A percentile compares a stretch with the other conserved stretches of the same genome.
These are phyloP conservation scores for Trametes cingulata DNA, from an alignment of 768 basidiomycete genomes.

Conservation along the genomic window DNA sequence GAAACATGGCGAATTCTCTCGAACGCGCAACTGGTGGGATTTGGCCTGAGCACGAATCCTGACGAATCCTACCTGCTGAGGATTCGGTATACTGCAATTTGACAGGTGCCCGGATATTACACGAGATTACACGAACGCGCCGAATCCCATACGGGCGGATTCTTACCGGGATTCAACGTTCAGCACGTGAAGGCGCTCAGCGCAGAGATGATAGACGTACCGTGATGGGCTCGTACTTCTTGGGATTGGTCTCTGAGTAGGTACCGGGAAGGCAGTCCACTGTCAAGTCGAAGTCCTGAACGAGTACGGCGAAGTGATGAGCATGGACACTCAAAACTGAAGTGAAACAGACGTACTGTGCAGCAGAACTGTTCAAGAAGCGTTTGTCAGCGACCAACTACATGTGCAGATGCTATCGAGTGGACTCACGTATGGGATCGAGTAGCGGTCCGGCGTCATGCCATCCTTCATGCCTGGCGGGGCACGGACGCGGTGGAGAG, in stretches of 20 bases:
- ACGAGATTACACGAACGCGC: too few relatives aligned
- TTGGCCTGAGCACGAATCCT: too few relatives aligned
- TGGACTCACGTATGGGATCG: constrained; percentile 55
- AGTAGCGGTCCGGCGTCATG: constrained; percentile 52
- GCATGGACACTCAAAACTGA: too few relatives aligned
- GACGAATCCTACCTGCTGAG: too few relatives aligned
- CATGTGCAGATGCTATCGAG: neutral
- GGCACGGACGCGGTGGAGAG: constrained; percentile 52
- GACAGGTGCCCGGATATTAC: too few relatives aligned
- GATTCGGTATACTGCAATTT: too few relatives aligned
- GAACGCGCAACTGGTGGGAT: too few relatives aligned
- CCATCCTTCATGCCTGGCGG: constrained; percentile 33
- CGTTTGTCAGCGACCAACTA: neutral
- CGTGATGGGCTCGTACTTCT: constrained; percentile 51
- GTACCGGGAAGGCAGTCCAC: constrained; percentile 53
- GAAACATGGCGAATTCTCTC: too few relatives aligned
- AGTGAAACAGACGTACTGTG: constrained; percentile 32
- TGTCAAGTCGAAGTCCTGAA: constrained; percentile 21
- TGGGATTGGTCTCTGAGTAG: constrained; percentile 49
- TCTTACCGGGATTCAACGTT: too few relatives aligned
- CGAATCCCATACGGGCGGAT: too few relatives aligned
- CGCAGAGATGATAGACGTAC: constrained; percentile 2
- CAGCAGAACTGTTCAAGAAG: constrained; percentile 33
- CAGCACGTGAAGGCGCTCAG: too few relatives aligned
- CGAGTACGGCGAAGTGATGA: too few relatives aligned